Conservation (phyloP, 805 yeast genomes). For the Candida caryicola region DNA sequence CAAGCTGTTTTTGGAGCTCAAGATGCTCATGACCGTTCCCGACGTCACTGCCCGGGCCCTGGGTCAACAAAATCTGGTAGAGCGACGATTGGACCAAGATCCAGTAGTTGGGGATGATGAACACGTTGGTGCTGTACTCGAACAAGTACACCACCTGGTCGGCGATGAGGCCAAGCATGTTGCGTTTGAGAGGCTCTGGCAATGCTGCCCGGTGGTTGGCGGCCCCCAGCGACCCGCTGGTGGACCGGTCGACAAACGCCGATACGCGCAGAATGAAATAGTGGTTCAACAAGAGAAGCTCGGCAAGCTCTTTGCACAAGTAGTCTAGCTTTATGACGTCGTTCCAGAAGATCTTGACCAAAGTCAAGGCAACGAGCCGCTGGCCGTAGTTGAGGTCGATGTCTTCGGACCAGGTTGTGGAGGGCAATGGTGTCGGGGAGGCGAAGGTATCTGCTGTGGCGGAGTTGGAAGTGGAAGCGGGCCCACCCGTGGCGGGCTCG, state of each 20-base stretch:
- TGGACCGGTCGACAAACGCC: constrained; percentile 8
- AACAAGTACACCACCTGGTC: constrained; percentile 40
- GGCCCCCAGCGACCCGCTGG: constrained; percentile 7
- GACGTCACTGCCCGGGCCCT: constrained; percentile 6
- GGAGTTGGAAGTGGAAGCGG: too few species aligned
- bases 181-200: constrained; percentile 19
- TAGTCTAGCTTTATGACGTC: constrained; percentile 56
- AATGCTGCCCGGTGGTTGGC: constrained; percentile 5
- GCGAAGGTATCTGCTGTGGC: too few species aligned
- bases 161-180: constrained; percentile 28
- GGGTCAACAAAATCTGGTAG: constrained; percentile 32
- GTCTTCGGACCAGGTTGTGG: constrained; percentile 13
- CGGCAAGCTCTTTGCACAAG: constrained; percentile 63
- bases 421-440: too few species aligned
- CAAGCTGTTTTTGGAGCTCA: constrained; percentile 46
- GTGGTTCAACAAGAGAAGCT: constrained; percentile 51
- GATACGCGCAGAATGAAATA: constrained; percentile 32
- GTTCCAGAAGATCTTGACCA: constrained; percentile 69
- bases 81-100: constrained; percentile 47
- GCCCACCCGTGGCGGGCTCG: too few species aligned
- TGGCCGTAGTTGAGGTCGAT: constrained; percentile 34
- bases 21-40: constrained; percentile 22
- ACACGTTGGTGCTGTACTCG: constrained; percentile 53
- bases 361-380: constrained; percentile 37
- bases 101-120: constrained; percentile 67